A percentile compares a stretch with the other conserved stretches of the same genome.
These are phyloP conservation scores for Hevea brasiliensis DNA, from an alignment of 345 rosid genomes.

Conservation along the genomic window DNA sequence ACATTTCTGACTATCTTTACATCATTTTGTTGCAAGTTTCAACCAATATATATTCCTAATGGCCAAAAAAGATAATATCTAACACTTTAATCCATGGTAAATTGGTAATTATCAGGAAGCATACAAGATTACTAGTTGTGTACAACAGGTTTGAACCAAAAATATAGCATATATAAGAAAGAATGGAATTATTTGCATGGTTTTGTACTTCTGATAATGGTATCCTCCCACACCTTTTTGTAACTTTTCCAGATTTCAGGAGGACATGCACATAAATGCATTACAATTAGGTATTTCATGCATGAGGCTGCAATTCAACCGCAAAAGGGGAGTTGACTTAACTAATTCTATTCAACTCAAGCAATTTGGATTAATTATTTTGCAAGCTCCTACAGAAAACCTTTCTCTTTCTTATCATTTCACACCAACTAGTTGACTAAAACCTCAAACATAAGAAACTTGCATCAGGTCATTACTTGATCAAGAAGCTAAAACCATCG, in stretches of 20 bases:
- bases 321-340: no score
- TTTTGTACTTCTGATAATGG: neutral
- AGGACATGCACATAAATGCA: neutral
- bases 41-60: neutral
- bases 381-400: no score
- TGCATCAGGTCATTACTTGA: neutral
- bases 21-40: neutral
- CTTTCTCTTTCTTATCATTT: no score
- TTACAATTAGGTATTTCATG: no score
- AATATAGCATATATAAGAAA: neutral
- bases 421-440: neutral
- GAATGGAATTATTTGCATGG: neutral
- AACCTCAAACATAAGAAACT: neutral
- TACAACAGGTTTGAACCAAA: neutral
- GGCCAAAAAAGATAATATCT: slow-evolving; percentile 1
- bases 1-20: slow-evolving; percentile 13
- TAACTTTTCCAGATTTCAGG: neutral
- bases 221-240: neutral
- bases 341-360: no score
- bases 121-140: neutral
- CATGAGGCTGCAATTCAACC: no score
- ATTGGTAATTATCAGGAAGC: neutral
- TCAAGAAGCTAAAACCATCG: neutral
- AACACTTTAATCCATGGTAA: slow-evolving; percentile 1
- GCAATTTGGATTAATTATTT: no score